These are phyloP conservation scores for apple (Malus domestica) DNA, from an alignment of 306 rosid species.

Conservation along the genomic window ASM211411v1 NC_041790.1:34962001-34962500, in stretches of 20 bases:
- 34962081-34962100: not conserved
- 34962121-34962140: conserved; percentile 83
- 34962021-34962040: not conserved
- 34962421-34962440: not conserved
- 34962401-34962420: no score
- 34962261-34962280: conserved; percentile 72
- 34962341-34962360: no score
- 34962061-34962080: not conserved
- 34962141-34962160: conserved; percentile 69
- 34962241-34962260: conserved; percentile 58
- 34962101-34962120: conserved; percentile 13
- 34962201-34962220: conserved; percentile 64
- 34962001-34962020: no score
- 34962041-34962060: not conserved
- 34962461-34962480: not conserved
- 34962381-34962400: no score
- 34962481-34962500: not conserved
- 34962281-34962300: not conserved
- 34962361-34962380: no score
- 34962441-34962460: not conserved
- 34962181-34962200: conserved; percentile 62
- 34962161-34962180: conserved; percentile 83
- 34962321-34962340: no score
- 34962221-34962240: conserved; percentile 47
- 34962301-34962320: not conserved